Percentiles rank a stretch among this genome's conserved stretches.
phyloP scores from a whole-genome alignment of 2,329 filamentous ascomycete species.

The Lecanosticta acicola region DNA sequence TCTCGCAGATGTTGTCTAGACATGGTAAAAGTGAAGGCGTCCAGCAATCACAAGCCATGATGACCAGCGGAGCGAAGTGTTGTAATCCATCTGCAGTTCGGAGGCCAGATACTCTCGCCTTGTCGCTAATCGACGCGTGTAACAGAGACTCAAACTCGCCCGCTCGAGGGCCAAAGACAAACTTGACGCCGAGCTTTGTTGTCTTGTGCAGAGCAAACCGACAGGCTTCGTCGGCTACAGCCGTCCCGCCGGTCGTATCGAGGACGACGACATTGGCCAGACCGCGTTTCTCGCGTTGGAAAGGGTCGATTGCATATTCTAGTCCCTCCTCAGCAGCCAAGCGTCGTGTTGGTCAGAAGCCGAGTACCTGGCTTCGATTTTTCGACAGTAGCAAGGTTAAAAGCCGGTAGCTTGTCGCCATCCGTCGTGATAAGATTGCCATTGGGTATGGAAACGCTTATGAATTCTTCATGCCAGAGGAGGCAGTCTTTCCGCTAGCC shows the following conservation, averaged over 20 bases:
- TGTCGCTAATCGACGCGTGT: background rate
- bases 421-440: slow-evolving; percentile 8
- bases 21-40: slow-evolving; percentile 32
- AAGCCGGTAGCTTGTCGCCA: background rate
- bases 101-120: slow-evolving; percentile 5
- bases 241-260: slow-evolving; percentile 1
- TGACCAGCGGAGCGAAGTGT: slow-evolving; percentile 18
- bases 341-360: slow-evolving; percentile 2
- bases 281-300: slow-evolving; percentile 1
- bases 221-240: background rate
- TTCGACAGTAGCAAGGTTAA: slow-evolving; percentile 1
- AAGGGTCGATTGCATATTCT: slow-evolving; percentile 9
- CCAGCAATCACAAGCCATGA: slow-evolving; percentile 25
- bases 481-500: background rate
- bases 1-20: slow-evolving; percentile 35
- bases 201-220: background rate
- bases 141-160: background rate
- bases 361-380: slow-evolving; percentile 1
- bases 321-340: slow-evolving; percentile 7
- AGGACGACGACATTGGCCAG: background rate
- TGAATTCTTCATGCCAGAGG: background rate
- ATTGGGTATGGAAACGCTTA: background rate
- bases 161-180: background rate
- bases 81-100: slow-evolving; percentile 40
- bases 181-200: background rate